Evolutionary conservation across 225 moss, liverwort and hornwort genomes (phyloP).

Genomic region (Bryum argenteum): DNA sequence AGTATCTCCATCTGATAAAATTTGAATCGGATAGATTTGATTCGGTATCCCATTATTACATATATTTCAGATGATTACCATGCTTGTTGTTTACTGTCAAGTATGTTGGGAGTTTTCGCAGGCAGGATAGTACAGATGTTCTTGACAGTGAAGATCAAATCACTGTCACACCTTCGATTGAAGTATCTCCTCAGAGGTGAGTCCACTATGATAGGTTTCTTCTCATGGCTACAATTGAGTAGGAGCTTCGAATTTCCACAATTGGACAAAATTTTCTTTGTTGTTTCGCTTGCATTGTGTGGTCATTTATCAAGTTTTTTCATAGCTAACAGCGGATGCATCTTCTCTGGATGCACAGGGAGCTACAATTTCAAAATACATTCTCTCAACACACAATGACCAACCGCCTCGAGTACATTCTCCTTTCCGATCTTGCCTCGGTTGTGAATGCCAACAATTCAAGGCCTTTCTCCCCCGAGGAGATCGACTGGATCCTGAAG

Average conservation of each 20-base stretch:
- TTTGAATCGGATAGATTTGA: not conserved
- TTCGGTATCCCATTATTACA: conserved; percentile 3
- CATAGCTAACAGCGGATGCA: not conserved
- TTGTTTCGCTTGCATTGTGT: conserved; percentile 2
- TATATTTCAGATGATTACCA: conserved; percentile 5
- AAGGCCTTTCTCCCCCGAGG: conserved; percentile 63
- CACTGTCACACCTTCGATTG: conserved; percentile 33
- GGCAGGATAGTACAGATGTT: conserved; percentile 36
- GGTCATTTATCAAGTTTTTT: not conserved
- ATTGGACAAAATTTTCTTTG: not conserved
- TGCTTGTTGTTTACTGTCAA: conserved; percentile 15
- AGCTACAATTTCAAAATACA: conserved; percentile 57
- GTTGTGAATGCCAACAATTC: conserved; percentile 75
- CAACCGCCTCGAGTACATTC: conserved; percentile 63
- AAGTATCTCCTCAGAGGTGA: conserved; percentile 71
- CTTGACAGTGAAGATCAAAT: conserved; percentile 31
- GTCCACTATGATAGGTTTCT: conserved; percentile 7
- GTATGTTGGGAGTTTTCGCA: conserved; percentile 24
- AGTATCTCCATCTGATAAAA: conserved; percentile 1
- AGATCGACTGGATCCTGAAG: conserved; percentile 79
- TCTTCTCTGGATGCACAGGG: conserved; percentile 39
- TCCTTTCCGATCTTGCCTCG: conserved; percentile 52
- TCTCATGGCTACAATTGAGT: not conserved
- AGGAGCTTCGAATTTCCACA: not conserved
- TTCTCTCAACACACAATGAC: conserved; percentile 65